Percentiles rank a stretch among this genome's conserved stretches.
Evolutionary conservation across 352 stramenopile genomes (phyloP).

Genomic region (Phytophthora chlamydospora): DNA sequence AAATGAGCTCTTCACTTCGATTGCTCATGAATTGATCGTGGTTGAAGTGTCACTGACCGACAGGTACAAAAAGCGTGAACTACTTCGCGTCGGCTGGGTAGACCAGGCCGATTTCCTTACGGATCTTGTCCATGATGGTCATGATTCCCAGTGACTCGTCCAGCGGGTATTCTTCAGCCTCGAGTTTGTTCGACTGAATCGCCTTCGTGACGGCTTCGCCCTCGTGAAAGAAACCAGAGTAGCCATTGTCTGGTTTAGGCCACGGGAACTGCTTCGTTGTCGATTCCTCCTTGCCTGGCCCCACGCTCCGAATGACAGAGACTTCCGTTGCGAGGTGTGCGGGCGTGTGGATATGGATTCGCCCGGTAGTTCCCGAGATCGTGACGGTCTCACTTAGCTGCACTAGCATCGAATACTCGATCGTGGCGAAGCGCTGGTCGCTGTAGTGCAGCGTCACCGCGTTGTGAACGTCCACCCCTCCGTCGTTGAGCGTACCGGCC

Average conservation of each 20-base stretch:
- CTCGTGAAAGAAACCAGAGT: constrained; percentile 80
- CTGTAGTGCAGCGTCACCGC: constrained; percentile 69
- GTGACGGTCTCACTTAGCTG: constrained; percentile 71
- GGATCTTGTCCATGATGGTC: constrained; percentile 69
- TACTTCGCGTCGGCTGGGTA: constrained; percentile 37
- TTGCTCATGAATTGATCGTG: too few species aligned
- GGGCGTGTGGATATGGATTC: constrained; percentile 65
- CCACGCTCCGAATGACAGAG: constrained; percentile 41
- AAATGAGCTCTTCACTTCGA: too few species aligned
- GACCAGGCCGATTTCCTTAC: constrained; percentile 56
- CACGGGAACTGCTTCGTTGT: constrained; percentile 53
- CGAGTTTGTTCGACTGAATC: constrained; percentile 53
- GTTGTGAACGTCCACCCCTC: constrained; percentile 65
- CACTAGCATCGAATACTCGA: constrained; percentile 72
- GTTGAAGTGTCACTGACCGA: too few species aligned
- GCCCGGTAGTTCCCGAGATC: constrained; percentile 76
- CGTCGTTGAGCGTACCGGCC: constrained; percentile 29
- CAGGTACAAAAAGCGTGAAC: not conserved
- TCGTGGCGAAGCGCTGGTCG: constrained; percentile 55
- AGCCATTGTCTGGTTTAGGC: constrained; percentile 27
- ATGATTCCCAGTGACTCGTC: constrained; percentile 65
- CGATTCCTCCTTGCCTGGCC: constrained; percentile 35
- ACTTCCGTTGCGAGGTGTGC: constrained; percentile 68
- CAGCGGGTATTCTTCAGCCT: constrained; percentile 55
- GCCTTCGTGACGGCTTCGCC: constrained; percentile 65